Conservation (phyloP, 208 protist species). For the Crithidia acanthocephali region DNA sequence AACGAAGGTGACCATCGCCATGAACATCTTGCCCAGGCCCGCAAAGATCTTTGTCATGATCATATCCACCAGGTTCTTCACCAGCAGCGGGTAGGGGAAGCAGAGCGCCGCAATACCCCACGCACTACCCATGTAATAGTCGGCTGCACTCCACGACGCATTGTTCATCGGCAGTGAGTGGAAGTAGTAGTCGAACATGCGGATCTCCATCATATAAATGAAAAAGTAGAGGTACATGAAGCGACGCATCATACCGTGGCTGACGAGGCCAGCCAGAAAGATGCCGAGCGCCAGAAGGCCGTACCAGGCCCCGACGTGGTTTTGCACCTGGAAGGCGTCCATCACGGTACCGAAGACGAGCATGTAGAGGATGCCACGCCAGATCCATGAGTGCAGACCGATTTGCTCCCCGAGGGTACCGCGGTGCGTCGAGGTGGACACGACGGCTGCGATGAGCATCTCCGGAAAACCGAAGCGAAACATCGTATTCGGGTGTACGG, state of each 20-base stretch:
- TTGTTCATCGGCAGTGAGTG: constrained; percentile 27
- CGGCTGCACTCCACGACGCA: constrained; percentile 29
- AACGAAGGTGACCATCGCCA: constrained; percentile 39
- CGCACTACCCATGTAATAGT: constrained; percentile 39
- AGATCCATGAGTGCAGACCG: constrained; percentile 38
- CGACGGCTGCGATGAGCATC: constrained; percentile 38
- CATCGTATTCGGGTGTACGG: constrained; percentile 48
- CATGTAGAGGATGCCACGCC: constrained; percentile 37
- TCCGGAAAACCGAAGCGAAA: constrained; percentile 29
- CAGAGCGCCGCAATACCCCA: constrained; percentile 31
- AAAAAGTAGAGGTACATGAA: constrained; percentile 49
- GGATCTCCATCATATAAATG: constrained; percentile 43
- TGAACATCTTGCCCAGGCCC: constrained; percentile 35
- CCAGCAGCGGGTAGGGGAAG: constrained; percentile 37
- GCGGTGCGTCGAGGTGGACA: constrained; percentile 39
- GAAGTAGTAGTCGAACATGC: constrained; percentile 32
- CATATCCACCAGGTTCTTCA: constrained; percentile 35
- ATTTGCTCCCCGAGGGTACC: constrained; percentile 39
- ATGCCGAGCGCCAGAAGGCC: constrained; percentile 33
- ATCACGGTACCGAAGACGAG: constrained; percentile 19
- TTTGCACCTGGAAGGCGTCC: constrained; percentile 26
- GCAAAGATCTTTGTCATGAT: constrained; percentile 33
- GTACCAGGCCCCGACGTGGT: constrained; percentile 32
- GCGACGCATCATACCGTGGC: constrained; percentile 33
- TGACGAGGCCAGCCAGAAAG: constrained; percentile 28